Percentiles rank a stretch among this genome's conserved stretches.
Evolutionary conservation across 495 filamentous ascomycete genomes (phyloP).

Genomic region (Lophium mytilinum): DNA sequence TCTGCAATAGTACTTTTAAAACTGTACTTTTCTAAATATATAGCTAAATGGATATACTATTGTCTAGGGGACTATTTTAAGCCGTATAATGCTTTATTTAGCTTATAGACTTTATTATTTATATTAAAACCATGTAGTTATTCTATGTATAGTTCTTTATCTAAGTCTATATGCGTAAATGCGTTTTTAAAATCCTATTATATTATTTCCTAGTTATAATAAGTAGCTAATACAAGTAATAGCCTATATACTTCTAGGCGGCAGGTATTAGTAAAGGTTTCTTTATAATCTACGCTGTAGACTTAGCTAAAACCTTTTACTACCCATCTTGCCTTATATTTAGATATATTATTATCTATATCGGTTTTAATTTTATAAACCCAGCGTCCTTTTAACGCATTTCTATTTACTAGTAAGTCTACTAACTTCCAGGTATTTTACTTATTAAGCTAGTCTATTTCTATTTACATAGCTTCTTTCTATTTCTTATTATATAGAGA

Average conservation of each 20-base stretch:
- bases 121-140: too few relatives aligned
- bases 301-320: conserved; percentile 23
- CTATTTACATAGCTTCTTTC: neutral
- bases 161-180: too few relatives aligned
- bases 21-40: neutral
- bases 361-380: conserved; percentile 23
- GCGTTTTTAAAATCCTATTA: conserved; percentile 24
- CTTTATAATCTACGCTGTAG: conserved; percentile 23
- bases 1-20: neutral
- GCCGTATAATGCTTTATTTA: conserved; percentile 12
- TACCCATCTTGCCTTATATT: conserved; percentile 25
- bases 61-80: conserved; percentile 20
- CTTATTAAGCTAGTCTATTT: neutral
- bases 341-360: conserved; percentile 1
- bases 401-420: conserved; percentile 12
- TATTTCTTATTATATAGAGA: neutral
- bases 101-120: conserved; percentile 5
- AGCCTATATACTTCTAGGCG: conserved; percentile 4
- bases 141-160: too few relatives aligned
- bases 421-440: conserved; percentile 6
- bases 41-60: conserved; percentile 8
- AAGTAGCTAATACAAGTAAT: conserved; percentile 10
- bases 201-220: conserved; percentile 27
- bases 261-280: conserved; percentile 24
- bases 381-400: conserved; percentile 1